Evolutionary conservation across 2,329 filamentous ascomycete species (phyloP), one percentile per base, ranked within the genome.

Genomic region (Cryphonectria naterciae): DNA sequence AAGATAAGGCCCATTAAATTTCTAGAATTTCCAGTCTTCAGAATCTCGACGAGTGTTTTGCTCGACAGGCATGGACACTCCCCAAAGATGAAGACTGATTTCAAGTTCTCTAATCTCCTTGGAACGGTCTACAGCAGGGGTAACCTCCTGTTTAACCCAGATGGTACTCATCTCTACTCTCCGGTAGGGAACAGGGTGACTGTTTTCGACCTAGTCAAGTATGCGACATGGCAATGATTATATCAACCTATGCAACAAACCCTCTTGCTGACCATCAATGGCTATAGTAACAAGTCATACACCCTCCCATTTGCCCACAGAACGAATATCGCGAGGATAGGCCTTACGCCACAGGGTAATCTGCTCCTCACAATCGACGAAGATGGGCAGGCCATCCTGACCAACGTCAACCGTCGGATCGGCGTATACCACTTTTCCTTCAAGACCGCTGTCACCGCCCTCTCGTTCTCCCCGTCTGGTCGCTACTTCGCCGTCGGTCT

Each of bases 121-220:
- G 97, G 96, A 80, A 99, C 96, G 76, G 96, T 99, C 80, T 99
- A 98, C 86, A 94, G 94, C 85, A 93, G 95, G 88, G 96, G 97
- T 83, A 99, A 98, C 81, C 89, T 99, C 78, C 88, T 98, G 80
- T 99, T 97, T 85, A 97, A 93, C 77, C 94, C 95, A 73, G 95
- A 99, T 88, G 97, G 97, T 80, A 96, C 93, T 77, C 95, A 94
- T 83, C 88, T 99, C 75, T 93, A 97, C 78, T 99, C 96, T 61
- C 97, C 96, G 10, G 96, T 99, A 68, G 96, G 96, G 79, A 99
- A 98, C 83, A 88, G 94, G 79, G 94, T 99, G 73, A 94, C 95
- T 1, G 92, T 98, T 68, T 99, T 99, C 82, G 95, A 99, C 80
- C 87, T 99, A 62, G 92, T 98, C 77, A 95, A 98, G 94, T 97